Percentiles rank a stretch among this genome's conserved stretches.
phyloP scores from a whole-genome alignment of 2,329 filamentous ascomycete species.

The Gyromitra esculenta region DNA sequence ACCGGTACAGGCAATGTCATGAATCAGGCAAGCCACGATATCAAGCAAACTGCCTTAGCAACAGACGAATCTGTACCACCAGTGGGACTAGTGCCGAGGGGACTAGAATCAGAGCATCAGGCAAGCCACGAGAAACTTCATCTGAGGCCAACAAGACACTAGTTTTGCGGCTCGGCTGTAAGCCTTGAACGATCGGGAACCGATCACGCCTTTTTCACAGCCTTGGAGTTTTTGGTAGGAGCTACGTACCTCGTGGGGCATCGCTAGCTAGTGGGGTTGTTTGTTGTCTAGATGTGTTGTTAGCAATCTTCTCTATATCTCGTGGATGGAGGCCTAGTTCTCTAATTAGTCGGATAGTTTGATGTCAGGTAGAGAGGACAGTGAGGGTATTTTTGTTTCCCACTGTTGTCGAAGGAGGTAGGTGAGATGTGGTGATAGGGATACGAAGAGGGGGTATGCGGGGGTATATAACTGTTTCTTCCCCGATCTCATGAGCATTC shows the following conservation, averaged over 20 bases:
- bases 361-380: no score
- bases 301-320: no score
- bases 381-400: no score
- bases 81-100: slow-evolving; percentile 7
- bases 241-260: background rate
- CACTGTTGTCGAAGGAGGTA: no score
- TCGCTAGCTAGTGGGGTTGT: no score
- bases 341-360: no score
- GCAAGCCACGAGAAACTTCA: background rate
- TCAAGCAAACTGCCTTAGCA: slow-evolving; percentile 12
- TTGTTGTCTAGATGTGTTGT: no score
- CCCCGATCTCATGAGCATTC: no score
- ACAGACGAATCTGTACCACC: background rate
- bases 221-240: background rate
- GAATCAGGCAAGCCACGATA: slow-evolving; percentile 7
- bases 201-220: background rate
- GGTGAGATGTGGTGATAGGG: no score
- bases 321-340: no score
- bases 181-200: slow-evolving; percentile 10
- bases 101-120: background rate
- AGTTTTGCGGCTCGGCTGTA: background rate
- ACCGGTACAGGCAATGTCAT: slow-evolving; percentile 17
- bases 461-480: no score
- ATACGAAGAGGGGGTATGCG: no score
- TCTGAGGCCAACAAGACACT: background rate